phyloP scores from a whole-genome alignment of 2,329 filamentous ascomycete species.

The Ophiostoma sp. region DNA sequence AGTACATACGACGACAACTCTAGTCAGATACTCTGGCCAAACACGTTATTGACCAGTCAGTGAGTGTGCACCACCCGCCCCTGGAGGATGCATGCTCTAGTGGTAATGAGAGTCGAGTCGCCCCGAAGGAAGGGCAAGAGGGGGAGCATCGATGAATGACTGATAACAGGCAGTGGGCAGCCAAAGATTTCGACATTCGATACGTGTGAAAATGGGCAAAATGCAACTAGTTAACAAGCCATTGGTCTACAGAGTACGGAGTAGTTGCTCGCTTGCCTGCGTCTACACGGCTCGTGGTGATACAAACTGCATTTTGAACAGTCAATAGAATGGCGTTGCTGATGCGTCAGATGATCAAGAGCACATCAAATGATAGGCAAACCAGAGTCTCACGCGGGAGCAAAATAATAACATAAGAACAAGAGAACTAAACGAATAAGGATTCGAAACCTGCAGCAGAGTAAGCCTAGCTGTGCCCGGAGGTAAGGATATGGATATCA shows the following conservation, averaged over 20 bases:
- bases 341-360: background rate
- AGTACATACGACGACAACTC: background rate
- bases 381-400: background rate
- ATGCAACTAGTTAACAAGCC: background rate
- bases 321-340: background rate
- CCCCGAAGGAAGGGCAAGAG: background rate
- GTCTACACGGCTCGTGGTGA: slow-evolving; percentile 10
- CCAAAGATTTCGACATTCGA: background rate
- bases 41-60: background rate
- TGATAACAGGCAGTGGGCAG: background rate
- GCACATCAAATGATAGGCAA: background rate
- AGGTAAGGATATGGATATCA: background rate
- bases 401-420: background rate
- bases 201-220: background rate
- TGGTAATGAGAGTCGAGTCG: background rate
- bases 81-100: slow-evolving; percentile 6
- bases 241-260: background rate
- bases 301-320: background rate
- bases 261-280: background rate
- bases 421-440: background rate
- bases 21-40: background rate
- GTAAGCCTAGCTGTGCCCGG: background rate
- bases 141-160: background rate
- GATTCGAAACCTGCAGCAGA: background rate
- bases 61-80: background rate